Evolutionary conservation across 148 eudicot genomes (phyloP), one percentile per base, ranked within the genome.

Genomic region (Cornus controversa): DNA sequence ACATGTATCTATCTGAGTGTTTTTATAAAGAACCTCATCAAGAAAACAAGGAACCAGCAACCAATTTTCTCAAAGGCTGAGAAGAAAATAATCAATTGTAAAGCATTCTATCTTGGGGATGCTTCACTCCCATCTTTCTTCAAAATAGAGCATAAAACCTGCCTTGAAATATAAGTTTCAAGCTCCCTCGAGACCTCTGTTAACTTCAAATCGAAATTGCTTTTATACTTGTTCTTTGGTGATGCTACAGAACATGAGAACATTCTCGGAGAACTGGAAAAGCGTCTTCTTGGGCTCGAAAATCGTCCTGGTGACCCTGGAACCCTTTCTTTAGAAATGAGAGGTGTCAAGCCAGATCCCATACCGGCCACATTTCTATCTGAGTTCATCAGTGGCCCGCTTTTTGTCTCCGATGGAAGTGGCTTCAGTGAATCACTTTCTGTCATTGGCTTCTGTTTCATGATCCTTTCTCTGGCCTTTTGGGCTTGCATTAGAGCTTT

Each of bases 251-350:
- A 68, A 75, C 67, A 47, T 1, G 80, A 34, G 3, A 68, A 34
- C 50, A 75, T 70, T 28, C 80, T 73, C 1, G 97, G 92, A 66
- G 98, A 89, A 72, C 82, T 84, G 67, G 99, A 93, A 84, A 90
- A 82, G 28, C 99, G 85, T 69, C 96, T 86, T 79, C 97, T 91
- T 72, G 98, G 97, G 78, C 97, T 95, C 47, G 94, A 91, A 64
- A 91, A 87, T 26, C 76, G 82, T 36, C 88, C 78, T 15, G 94
- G 91, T 66, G 94, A 92, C 60, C 76, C 83, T 23, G 84, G 77
- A 79, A 78, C 29, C 64, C 68, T 40, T 40, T 7, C 83, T 73
- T 73, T 81, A 23, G 85, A 26, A 26, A 83, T 72, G 24, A 83
- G 80, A 81, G 94, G 82, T 60, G 86, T 73, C 79, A 74, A 66